Conservation (phyloP, 2,329 filamentous ascomycete genomes). For the Fusarium sp. region DNA sequence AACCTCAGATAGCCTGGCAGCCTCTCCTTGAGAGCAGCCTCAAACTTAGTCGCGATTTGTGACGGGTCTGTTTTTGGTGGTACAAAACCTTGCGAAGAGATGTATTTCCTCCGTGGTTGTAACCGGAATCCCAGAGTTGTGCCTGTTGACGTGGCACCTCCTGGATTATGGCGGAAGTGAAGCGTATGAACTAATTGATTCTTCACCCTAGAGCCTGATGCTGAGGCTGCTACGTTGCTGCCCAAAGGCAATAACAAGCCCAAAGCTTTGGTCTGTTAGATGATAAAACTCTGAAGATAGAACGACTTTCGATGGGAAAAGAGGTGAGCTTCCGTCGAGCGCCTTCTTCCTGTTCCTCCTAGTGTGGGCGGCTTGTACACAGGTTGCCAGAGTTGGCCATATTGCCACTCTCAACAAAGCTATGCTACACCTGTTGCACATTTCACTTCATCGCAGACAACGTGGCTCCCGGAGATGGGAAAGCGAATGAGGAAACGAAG, state of each 20-base stretch:
- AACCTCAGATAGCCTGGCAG: neutral
- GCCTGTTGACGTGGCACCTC: conserved; percentile 26
- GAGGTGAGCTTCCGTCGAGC: conserved; percentile 1
- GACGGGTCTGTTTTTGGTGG: neutral
- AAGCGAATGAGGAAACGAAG: conserved; percentile 5
- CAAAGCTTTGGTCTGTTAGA: neutral
- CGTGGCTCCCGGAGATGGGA: conserved; percentile 10
- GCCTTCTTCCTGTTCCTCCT: neutral
- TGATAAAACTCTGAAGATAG: conserved; percentile 22
- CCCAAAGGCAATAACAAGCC: conserved; percentile 20
- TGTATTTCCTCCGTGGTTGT: neutral
- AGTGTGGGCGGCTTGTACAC: neutral
- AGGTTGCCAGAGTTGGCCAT: neutral
- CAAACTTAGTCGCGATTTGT: conserved; percentile 2
- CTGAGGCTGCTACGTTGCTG: conserved; percentile 32
- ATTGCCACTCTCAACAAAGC: neutral
- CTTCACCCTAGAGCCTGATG: neutral
- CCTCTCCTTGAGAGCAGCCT: conserved; percentile 18
- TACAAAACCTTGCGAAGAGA: conserved; percentile 7
- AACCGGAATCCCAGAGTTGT: neutral
- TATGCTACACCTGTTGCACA: conserved; percentile 23
- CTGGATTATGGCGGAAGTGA: conserved; percentile 10
- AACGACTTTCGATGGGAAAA: conserved; percentile 1
- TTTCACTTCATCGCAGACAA: conserved; percentile 21
- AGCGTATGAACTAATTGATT: conserved; percentile 11